Percentiles rank a stretch among this genome's conserved stretches.
Conservation (phyloP, 2,329 filamentous ascomycete species). For the Cladosporium sp. region DNA sequence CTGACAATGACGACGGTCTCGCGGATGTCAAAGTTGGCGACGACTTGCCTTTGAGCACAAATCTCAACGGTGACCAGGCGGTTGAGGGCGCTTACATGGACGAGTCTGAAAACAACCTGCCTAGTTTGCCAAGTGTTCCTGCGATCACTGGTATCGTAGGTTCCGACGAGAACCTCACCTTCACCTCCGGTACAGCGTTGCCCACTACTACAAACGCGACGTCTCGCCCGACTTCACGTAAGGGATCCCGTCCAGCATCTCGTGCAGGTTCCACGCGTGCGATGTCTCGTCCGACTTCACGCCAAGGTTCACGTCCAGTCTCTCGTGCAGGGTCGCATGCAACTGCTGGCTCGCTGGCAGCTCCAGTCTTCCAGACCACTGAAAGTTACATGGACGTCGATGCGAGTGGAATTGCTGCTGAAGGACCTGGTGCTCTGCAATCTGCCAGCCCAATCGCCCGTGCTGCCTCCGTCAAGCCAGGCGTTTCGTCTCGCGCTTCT, state of each 20-base stretch:
- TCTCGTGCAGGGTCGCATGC: not conserved
- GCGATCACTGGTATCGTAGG: not conserved
- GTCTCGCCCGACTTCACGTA: not conserved
- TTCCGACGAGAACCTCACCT: not conserved
- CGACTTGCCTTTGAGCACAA: not conserved
- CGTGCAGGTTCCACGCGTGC: not conserved
- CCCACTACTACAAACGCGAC: not conserved
- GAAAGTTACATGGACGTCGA: not conserved
- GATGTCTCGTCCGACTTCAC: not conserved
- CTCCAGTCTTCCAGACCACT: not conserved
- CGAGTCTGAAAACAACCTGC: not conserved
- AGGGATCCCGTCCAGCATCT: not conserved
- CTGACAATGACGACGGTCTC: not conserved
- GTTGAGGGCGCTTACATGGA: constrained; percentile 4
- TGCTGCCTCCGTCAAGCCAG: not conserved
- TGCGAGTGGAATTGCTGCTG: not conserved
- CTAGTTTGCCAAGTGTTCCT: too few relatives aligned
- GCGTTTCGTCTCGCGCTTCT: not conserved
- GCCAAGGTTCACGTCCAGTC: not conserved
- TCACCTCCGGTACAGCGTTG: not conserved
- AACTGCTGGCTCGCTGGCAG: not conserved
- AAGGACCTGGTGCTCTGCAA: not conserved
- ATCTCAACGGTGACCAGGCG: constrained; percentile 7
- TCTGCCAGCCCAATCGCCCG: not conserved
- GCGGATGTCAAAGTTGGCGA: not conserved